Evolutionary conservation across 192 early-diverging fungal species (phyloP).

Genomic region (Entomortierella lignicola): DNA sequence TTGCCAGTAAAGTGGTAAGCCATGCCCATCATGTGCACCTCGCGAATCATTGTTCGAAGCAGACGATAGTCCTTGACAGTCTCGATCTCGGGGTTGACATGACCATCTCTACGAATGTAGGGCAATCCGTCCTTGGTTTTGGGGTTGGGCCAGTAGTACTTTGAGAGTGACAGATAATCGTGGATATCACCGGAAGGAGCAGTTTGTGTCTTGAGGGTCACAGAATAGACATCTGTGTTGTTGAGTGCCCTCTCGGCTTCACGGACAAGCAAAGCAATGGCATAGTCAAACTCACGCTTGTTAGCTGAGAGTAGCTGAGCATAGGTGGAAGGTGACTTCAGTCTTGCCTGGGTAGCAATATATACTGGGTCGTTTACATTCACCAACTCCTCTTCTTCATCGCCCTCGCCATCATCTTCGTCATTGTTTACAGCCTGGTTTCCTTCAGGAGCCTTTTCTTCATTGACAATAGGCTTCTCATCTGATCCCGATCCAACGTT

Average conservation of each 20-base stretch:
- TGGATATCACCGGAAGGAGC: constrained; percentile 62
- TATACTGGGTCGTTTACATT: constrained; percentile 10
- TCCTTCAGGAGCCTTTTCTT: not conserved
- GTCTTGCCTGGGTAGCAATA: constrained; percentile 10
- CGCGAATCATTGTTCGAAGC: constrained; percentile 52
- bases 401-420: constrained; percentile 9
- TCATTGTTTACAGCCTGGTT: constrained; percentile 8
- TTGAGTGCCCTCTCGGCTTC: constrained; percentile 50
- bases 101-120: constrained; percentile 62
- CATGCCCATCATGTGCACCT: constrained; percentile 60
- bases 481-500: constrained; percentile 19
- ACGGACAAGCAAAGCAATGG: constrained; percentile 30
- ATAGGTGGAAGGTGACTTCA: constrained; percentile 24
- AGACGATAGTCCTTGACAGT: constrained; percentile 54
- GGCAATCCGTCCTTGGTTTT: constrained; percentile 53
- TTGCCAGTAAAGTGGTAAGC: constrained; percentile 67
- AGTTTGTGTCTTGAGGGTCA: constrained; percentile 59
- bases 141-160: constrained; percentile 68
- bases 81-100: constrained; percentile 66
- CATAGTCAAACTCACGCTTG: constrained; percentile 42
- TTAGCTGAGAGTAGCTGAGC: constrained; percentile 33
- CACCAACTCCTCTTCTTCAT: not conserved
- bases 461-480: not conserved
- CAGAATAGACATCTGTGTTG: constrained; percentile 61
- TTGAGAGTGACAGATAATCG: constrained; percentile 68